Evolutionary conservation across 2,329 filamentous ascomycete species (phyloP).

Genomic region (Drechslerella coelobrocha): DNA sequence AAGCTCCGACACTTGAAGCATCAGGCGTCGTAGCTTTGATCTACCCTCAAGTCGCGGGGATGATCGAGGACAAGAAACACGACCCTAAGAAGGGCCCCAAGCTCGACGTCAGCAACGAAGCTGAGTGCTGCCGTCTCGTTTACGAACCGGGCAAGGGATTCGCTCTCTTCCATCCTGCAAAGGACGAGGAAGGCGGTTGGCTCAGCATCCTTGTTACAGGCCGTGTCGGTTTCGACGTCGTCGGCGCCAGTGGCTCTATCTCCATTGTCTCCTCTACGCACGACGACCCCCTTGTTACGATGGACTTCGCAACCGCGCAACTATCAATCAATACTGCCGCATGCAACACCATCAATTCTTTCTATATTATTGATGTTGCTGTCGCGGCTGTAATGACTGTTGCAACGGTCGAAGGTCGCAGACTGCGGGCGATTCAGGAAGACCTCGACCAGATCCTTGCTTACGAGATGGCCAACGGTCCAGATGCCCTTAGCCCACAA

Average conservation of each 20-base stretch:
- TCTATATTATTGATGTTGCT: constrained; percentile 55
- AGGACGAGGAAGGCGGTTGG: constrained; percentile 53
- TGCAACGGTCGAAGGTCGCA: constrained; percentile 54
- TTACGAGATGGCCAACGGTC: constrained; percentile 45
- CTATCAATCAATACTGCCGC: constrained; percentile 54
- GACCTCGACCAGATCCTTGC: constrained; percentile 49
- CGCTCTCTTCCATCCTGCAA: constrained; percentile 54
- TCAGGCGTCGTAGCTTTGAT: constrained; percentile 53
- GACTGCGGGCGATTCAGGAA: constrained; percentile 50
- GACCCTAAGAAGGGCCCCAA: constrained; percentile 51
- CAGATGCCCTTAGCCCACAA: constrained; percentile 33
- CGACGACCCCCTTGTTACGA: constrained; percentile 52
- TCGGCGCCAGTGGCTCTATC: constrained; percentile 52
- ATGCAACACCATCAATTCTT: constrained; percentile 53
- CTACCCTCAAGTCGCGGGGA: constrained; percentile 53
- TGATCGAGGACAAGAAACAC: constrained; percentile 49
- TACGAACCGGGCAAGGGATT: constrained; percentile 53
- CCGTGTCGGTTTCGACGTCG: constrained; percentile 54
- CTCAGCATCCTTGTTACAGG: constrained; percentile 53
- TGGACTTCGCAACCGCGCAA: constrained; percentile 52
- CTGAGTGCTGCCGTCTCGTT: constrained; percentile 54
- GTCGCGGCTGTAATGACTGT: constrained; percentile 54
- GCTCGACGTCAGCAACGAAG: constrained; percentile 53
- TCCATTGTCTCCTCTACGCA: constrained; percentile 53
- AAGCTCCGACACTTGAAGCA: constrained; percentile 50